Evolutionary conservation across 2,329 filamentous ascomycete species (phyloP), one percentile per base, ranked within the genome.

Genomic region (Trichoderma atroviride): DNA sequence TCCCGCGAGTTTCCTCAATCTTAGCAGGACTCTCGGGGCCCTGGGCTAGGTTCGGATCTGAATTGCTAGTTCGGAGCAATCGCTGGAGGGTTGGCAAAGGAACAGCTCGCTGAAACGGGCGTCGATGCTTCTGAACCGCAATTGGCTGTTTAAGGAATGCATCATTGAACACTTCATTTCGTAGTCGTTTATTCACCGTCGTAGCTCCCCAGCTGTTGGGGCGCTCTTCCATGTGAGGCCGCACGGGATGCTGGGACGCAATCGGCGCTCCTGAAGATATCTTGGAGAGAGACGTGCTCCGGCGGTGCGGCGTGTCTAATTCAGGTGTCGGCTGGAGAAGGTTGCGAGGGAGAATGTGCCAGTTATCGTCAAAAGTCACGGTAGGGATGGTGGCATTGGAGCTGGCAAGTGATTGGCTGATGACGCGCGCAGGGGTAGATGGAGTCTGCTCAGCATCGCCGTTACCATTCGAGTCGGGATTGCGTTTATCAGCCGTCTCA

Each of bases 291-390:
- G 79, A 80, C 14, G 76, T 75, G 57, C 79, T 80, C 50, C 78
- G 75, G 27, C 78, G 78, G 24, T 79, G 75, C 33, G 75, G 73
- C 33, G 74, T 74, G 4, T 78, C 77, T 5, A 77, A 75, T 9
- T 79, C 77, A 4, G 80, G 76, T 35, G 89, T 84, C 22, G 90
- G 85, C 66, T 89, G 88, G 61, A 97, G 91, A 33, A 97, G 85
- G 75, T 92, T 92, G 57, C 93, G 89, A 1, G 95, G 95, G 53
- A 97, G 89, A 70, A 98, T 97, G 77, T 98, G 95, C 72, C 91
- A 89, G 77, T 98, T 98, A 78, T 97, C 94, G 76, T 95, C 92
- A 71, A 97, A 93, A 0, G 96, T 93, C 58, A 98, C 95, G 52
- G 96, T 95, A 2, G 95, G 94, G 35, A 97, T 88, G 27, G 91